phyloP scores from a whole-genome alignment of 2,329 filamentous ascomycete genomes.

The Chaetothyriales sp. region DNA sequence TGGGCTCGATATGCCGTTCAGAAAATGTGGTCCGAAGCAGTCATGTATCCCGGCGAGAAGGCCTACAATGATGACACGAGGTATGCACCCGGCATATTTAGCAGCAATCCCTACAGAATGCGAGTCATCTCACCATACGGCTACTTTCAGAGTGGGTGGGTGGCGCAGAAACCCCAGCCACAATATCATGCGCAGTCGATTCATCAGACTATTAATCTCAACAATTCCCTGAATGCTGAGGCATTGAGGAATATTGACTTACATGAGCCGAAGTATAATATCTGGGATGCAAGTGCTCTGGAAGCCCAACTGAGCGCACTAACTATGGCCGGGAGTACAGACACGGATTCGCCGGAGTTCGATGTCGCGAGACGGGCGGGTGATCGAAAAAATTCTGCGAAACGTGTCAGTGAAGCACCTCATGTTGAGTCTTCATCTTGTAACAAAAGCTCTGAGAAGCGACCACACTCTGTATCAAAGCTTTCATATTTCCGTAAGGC shows the following conservation, averaged over 20 bases:
- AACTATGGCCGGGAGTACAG: constrained; percentile 6
- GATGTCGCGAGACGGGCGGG: no score
- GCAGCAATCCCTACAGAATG: constrained; percentile 25
- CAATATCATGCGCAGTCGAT: constrained; percentile 23
- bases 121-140: constrained; percentile 26
- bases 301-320: constrained; percentile 22
- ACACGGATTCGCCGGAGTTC: no score
- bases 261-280: constrained; percentile 25
- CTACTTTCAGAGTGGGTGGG: constrained; percentile 15
- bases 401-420: neutral
- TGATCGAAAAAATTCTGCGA: neutral
- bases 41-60: constrained; percentile 31
- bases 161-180: constrained; percentile 20
- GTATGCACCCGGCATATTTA: constrained; percentile 1
- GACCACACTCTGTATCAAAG: constrained; percentile 13
- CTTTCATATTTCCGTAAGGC: constrained; percentile 26
- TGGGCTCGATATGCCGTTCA: constrained; percentile 26
- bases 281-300: constrained; percentile 26
- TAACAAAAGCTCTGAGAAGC: constrained; percentile 10
- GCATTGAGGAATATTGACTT: constrained; percentile 25
- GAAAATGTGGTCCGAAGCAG: constrained; percentile 32
- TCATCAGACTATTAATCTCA: constrained; percentile 26
- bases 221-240: constrained; percentile 25
- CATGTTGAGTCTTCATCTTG: neutral
- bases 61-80: constrained; percentile 22